These are phyloP conservation scores for Sporothrix sp. DNA, from an alignment of 2,329 filamentous ascomycete species.

Conservation along the genomic window DNA sequence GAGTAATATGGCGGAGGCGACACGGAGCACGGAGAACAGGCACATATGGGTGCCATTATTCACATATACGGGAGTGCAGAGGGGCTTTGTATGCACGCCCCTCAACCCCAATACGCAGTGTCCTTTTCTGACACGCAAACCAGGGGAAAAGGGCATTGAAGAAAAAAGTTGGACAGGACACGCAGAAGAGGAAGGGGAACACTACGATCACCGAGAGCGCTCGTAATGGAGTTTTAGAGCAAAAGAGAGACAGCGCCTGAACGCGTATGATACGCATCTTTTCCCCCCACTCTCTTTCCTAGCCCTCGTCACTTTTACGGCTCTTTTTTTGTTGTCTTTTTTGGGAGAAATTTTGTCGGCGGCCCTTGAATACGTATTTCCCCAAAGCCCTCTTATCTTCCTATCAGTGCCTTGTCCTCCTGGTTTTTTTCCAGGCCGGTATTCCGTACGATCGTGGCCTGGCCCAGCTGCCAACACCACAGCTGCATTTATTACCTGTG, in stretches of 20 bases:
- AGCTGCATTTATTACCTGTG: not conserved
- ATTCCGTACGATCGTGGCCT: not conserved
- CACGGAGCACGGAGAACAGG: not conserved
- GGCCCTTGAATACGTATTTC: too few species aligned
- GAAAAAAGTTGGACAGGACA: not conserved
- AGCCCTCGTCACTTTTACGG: not conserved
- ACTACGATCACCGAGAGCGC: not conserved
- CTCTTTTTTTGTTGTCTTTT: not conserved
- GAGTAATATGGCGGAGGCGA: not conserved
- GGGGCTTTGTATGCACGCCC: not conserved
- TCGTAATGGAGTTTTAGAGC: too few species aligned
- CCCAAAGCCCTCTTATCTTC: not conserved
- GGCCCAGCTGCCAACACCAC: not conserved
- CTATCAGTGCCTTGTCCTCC: too few species aligned
- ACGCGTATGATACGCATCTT: not conserved
- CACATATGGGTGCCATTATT: not conserved
- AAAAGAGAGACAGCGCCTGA: not conserved
- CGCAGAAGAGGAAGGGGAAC: not conserved
- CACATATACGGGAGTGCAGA: not conserved
- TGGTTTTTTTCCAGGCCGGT: not conserved
- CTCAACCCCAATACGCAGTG: not conserved
- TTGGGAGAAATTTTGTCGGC: too few species aligned
- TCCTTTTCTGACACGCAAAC: not conserved
- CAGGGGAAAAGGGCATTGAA: not conserved
- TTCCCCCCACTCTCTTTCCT: not conserved